phyloP scores from a whole-genome alignment of 2,329 filamentous ascomycete genomes.

The Apiospora saccharicola region DNA sequence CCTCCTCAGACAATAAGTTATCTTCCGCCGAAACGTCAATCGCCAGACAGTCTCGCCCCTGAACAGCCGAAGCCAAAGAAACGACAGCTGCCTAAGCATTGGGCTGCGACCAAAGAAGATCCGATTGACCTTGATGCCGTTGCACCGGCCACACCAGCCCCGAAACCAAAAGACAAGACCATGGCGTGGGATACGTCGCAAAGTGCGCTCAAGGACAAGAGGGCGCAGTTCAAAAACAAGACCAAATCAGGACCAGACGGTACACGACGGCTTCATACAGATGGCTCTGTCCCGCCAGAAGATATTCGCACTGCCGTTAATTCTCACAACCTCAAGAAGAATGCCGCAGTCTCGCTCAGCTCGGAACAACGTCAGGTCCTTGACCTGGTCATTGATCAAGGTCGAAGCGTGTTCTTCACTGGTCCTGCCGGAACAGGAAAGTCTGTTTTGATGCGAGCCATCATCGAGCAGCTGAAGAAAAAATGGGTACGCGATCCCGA shows the following conservation, averaged over 20 bases:
- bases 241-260: constrained; percentile 47
- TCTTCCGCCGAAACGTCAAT: constrained; percentile 52
- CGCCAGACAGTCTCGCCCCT: constrained; percentile 42
- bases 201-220: constrained; percentile 79
- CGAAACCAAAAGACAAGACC: constrained; percentile 42
- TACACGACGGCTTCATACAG: constrained; percentile 35
- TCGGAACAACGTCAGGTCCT: constrained; percentile 87
- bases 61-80: constrained; percentile 60
- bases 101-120: constrained; percentile 40
- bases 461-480: constrained; percentile 80
- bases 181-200: constrained; percentile 76
- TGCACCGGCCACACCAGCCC: constrained; percentile 42
- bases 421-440: constrained; percentile 97
- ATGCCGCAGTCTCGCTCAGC: constrained; percentile 73
- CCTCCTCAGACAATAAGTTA: constrained; percentile 44
- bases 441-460: constrained; percentile 92
- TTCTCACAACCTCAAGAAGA: constrained; percentile 49
- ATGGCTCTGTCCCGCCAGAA: constrained; percentile 51
- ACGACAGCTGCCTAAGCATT: constrained; percentile 67
- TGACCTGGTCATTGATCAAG: constrained; percentile 79
- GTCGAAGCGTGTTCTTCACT: constrained; percentile 95
- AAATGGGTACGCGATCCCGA: constrained; percentile 82
- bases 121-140: constrained; percentile 45
- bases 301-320: constrained; percentile 53
- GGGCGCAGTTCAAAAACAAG: constrained; percentile 74